phyloP scores from a whole-genome alignment of 352 stramenopile species.

The Globisporangium recalcitrans region DNA sequence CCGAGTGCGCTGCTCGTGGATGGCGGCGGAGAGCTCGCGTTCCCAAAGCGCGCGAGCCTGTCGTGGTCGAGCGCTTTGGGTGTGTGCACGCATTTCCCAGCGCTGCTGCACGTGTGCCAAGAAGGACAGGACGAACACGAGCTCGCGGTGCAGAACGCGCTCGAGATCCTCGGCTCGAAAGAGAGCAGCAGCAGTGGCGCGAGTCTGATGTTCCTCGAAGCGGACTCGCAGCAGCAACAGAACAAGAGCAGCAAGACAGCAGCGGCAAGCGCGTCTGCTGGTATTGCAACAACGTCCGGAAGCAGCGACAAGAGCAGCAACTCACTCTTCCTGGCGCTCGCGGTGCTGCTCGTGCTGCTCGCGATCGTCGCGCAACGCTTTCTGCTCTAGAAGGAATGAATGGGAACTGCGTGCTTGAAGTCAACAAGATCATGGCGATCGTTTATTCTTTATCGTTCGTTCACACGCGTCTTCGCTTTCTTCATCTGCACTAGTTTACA shows the following conservation, averaged over 20 bases:
- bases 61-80: conserved; percentile 28
- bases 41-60: conserved; percentile 43
- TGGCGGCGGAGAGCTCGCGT: conserved; percentile 26
- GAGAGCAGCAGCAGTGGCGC: background rate
- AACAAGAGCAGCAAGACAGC: background rate
- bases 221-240: conserved; percentile 4
- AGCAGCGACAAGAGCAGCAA: background rate
- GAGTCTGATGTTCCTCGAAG: conserved; percentile 13
- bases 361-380: conserved; percentile 21
- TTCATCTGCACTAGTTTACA: conserved; percentile 18
- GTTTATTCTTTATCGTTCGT: conserved; percentile 5
- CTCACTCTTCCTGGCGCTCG: conserved; percentile 28
- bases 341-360: conserved; percentile 30
- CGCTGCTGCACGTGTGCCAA: conserved; percentile 43
- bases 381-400: background rate
- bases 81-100: conserved; percentile 17
- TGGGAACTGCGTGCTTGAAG: no score
- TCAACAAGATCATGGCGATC: no score
- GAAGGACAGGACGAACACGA: conserved; percentile 23
- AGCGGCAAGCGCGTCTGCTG: conserved; percentile 11
- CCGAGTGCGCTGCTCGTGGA: conserved; percentile 25
- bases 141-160: conserved; percentile 40
- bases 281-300: conserved; percentile 10
- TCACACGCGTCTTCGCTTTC: background rate
- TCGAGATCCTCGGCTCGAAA: conserved; percentile 47